Conservation (phyloP, 2,329 filamentous ascomycete genomes). For the Cladophialophora psammophila region DNA sequence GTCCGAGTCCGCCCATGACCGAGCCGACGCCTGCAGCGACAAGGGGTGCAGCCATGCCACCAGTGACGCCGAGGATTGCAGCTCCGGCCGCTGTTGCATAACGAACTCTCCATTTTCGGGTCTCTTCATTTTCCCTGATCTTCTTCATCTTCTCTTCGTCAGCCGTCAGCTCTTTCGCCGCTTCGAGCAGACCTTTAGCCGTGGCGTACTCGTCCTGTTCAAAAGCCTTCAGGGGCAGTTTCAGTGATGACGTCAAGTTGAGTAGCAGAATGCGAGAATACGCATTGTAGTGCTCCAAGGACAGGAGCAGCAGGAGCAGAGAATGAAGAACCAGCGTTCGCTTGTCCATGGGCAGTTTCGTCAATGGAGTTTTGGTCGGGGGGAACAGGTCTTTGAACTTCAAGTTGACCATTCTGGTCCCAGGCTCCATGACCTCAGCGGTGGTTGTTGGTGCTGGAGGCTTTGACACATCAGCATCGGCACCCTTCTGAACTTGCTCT, state of each 20-base stretch:
- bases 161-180: constrained; percentile 78
- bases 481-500: constrained; percentile 45
- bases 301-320: constrained; percentile 74
- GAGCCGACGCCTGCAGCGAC: constrained; percentile 80
- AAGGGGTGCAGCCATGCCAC: constrained; percentile 78
- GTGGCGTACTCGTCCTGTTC: constrained; percentile 77
- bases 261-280: constrained; percentile 76
- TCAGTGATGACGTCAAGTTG: constrained; percentile 72
- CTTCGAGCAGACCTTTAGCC: constrained; percentile 74
- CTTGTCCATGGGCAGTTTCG: constrained; percentile 66
- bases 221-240: constrained; percentile 70
- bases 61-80: constrained; percentile 82
- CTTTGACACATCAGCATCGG: constrained; percentile 26
- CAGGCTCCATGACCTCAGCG: constrained; percentile 29
- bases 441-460: constrained; percentile 30
- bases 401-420: constrained; percentile 30
- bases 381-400: constrained; percentile 61
- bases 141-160: constrained; percentile 78
- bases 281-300: constrained; percentile 77
- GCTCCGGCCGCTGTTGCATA: constrained; percentile 88
- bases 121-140: constrained; percentile 69
- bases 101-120: constrained; percentile 80
- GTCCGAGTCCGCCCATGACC: constrained; percentile 76
- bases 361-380: constrained; percentile 67
- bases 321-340: constrained; percentile 74